Evolutionary conservation across 352 stramenopile species (phyloP).

Genomic region (Plasmopara viticola): DNA sequence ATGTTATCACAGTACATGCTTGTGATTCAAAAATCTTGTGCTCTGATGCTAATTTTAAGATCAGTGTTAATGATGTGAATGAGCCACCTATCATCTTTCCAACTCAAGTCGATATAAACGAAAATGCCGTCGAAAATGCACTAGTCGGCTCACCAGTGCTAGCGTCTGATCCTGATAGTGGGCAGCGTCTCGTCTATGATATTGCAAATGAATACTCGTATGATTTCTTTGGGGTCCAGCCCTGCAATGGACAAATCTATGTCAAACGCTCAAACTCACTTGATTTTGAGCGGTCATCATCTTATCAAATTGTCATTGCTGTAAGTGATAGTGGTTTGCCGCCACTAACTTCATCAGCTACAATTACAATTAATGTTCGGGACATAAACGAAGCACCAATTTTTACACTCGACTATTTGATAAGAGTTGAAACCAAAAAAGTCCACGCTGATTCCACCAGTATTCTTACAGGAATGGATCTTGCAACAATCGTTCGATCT

Average conservation of each 20-base stretch:
- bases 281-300: conserved; percentile 29
- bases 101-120: conserved; percentile 11
- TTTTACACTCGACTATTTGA: conserved; percentile 22
- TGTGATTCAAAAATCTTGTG: conserved; percentile 16
- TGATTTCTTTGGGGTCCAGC: conserved; percentile 37
- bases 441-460: not conserved
- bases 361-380: conserved; percentile 22
- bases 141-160: conserved; percentile 14
- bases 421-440: conserved; percentile 12
- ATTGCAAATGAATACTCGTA: conserved; percentile 25
- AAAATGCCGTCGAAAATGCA: conserved; percentile 13
- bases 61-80: conserved; percentile 18
- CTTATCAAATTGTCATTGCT: conserved; percentile 20
- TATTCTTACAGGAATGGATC: conserved; percentile 6
- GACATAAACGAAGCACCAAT: conserved; percentile 44
- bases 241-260: conserved; percentile 48
- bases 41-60: conserved; percentile 5
- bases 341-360: conserved; percentile 19
- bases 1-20: conserved; percentile 11
- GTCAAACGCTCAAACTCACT: conserved; percentile 29
- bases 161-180: conserved; percentile 17
- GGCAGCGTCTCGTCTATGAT: conserved; percentile 12
- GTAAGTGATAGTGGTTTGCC: conserved; percentile 39
- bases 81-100: conserved; percentile 18
- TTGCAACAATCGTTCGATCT: conserved; percentile 11